Evolutionary conservation across 176 grass and related monocot genomes (phyloP).

Genomic region (Triticum timopheevii): DNA sequence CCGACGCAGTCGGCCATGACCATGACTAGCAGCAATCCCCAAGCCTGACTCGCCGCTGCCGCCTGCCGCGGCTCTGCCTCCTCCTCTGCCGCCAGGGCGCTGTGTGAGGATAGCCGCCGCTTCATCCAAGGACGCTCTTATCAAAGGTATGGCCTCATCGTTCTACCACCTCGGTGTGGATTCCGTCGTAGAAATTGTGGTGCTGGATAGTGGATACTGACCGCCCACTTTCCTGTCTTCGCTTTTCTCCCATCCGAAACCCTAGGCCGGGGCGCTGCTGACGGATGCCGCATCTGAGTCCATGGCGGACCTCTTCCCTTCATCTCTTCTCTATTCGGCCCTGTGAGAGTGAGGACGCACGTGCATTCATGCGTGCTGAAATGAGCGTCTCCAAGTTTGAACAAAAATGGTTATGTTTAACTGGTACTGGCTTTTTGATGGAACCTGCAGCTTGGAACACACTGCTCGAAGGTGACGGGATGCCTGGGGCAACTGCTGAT

Average conservation of each 20-base stretch:
- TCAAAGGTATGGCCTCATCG: not conserved
- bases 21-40: not conserved
- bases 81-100: not conserved
- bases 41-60: not conserved
- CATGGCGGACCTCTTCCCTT: slow-evolving; percentile 24
- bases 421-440: not conserved
- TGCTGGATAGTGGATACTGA: not conserved
- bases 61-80: not conserved
- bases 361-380: not conserved
- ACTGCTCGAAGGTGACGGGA: not conserved
- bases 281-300: not conserved
- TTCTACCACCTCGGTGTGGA: too few relatives aligned
- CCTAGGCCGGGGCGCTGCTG: too few relatives aligned
- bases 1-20: too few relatives aligned
- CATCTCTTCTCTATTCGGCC: not conserved
- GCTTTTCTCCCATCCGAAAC: too few relatives aligned
- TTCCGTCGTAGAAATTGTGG: not conserved
- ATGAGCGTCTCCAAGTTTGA: not conserved
- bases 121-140: not conserved
- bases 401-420: not conserved
- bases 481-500: not conserved
- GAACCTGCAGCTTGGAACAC: not conserved
- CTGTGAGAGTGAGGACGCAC: not conserved
- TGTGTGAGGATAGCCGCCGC: not conserved
- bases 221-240: not conserved